Evolutionary conservation across 306 rosid species (phyloP).

Genomic region (Prunus salicina): DNA sequence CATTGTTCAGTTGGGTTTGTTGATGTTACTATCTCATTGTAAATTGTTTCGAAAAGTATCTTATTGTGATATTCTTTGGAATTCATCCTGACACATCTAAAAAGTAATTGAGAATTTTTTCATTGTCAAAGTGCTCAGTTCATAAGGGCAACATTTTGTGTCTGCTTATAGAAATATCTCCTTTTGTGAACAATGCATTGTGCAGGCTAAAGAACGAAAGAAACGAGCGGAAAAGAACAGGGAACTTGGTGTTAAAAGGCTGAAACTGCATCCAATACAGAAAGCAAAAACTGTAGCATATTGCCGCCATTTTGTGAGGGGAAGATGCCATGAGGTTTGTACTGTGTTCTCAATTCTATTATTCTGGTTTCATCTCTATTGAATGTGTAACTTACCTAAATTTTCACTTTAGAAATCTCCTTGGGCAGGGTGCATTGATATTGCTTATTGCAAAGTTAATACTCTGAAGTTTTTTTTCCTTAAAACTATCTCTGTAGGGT

Average conservation of each 20-base stretch:
- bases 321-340: constrained; percentile 74
- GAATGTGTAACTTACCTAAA: neutral
- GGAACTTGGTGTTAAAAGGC: constrained; percentile 69
- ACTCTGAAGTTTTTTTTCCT: constrained; percentile 6
- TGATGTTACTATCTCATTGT: neutral
- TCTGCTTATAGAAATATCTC: constrained; percentile 12
- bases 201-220: constrained; percentile 52
- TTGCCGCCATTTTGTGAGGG: constrained; percentile 73
- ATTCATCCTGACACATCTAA: neutral
- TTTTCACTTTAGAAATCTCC: neutral
- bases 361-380: neutral
- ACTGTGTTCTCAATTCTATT: constrained; percentile 12
- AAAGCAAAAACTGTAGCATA: constrained; percentile 43
- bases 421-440: neutral
- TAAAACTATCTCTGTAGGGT: neutral
- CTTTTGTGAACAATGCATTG: constrained; percentile 14
- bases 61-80: neutral
- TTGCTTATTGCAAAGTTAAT: constrained; percentile 1
- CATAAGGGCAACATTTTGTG: neutral
- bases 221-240: constrained; percentile 64
- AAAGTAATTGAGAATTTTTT: neutral
- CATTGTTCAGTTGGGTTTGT: constrained; percentile 8
- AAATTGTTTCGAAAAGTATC: neutral
- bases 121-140: neutral
- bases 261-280: constrained; percentile 48